A percentile compares a stretch with the other conserved stretches of the same genome.
Conservation (phyloP, 2,329 filamentous ascomycete genomes). For the Hypocrella siamensis region DNA sequence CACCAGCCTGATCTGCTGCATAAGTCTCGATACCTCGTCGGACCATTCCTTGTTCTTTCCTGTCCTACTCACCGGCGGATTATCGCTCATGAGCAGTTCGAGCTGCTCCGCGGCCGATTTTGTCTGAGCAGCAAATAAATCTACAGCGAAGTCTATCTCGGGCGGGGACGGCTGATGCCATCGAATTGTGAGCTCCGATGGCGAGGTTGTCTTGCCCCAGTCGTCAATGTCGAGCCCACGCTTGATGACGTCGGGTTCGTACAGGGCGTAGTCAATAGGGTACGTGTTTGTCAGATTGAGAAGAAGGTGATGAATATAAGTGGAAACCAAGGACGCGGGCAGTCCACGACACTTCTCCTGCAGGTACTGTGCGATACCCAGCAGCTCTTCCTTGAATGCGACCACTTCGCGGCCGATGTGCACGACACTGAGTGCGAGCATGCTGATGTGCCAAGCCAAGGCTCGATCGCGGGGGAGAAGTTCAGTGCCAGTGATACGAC, state of each 20-base stretch:
- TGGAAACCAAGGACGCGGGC: constrained; percentile 89
- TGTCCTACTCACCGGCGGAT: constrained; percentile 71
- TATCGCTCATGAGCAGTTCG: constrained; percentile 62
- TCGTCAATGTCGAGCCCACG: constrained; percentile 60
- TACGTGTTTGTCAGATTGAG: constrained; percentile 93
- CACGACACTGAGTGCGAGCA: constrained; percentile 95
- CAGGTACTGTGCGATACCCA: constrained; percentile 90
- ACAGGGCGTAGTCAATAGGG: constrained; percentile 75
- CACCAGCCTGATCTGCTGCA: constrained; percentile 77
- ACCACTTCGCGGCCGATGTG: constrained; percentile 86
- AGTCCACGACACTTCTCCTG: constrained; percentile 88
- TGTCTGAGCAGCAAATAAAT: constrained; percentile 75
- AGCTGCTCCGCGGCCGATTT: constrained; percentile 61
- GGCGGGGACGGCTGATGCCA: constrained; percentile 76
- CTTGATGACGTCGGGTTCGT: constrained; percentile 60
- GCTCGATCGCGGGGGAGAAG: constrained; percentile 85
- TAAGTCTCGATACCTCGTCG: constrained; percentile 81
- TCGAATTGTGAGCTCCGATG: constrained; percentile 63
- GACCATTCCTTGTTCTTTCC: constrained; percentile 99
- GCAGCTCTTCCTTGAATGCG: constrained; percentile 74
- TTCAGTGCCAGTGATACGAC: constrained; percentile 82
- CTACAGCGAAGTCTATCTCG: constrained; percentile 78
- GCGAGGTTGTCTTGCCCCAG: constrained; percentile 69
- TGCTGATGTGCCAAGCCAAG: constrained; percentile 90
- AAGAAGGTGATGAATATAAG: constrained; percentile 91